These are phyloP conservation scores for Arthrobotrys conoides DNA, from an alignment of 2,329 filamentous ascomycete species.

Conservation along the genomic window DNA sequence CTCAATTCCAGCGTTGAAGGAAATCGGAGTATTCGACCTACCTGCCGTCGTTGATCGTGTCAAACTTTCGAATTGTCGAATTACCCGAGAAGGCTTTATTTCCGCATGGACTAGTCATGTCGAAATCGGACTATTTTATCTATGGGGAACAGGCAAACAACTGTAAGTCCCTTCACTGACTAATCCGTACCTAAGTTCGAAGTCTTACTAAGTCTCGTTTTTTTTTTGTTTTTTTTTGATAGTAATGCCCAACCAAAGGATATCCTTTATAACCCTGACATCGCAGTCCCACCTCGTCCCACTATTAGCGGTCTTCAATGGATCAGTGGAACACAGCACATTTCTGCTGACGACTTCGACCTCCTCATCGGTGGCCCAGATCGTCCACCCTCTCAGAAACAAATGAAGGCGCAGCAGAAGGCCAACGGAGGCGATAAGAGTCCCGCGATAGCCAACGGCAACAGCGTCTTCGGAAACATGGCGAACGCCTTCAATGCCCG, in stretches of 20 bases:
- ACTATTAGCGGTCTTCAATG: constrained; percentile 97
- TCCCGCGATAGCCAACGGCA: constrained; percentile 69
- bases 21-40: constrained; percentile 73
- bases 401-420: constrained; percentile 71
- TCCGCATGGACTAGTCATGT: constrained; percentile 90
- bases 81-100: constrained; percentile 75
- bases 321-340: constrained; percentile 93
- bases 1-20: constrained; percentile 88
- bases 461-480: constrained; percentile 79
- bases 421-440: constrained; percentile 69
- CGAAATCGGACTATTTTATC: constrained; percentile 84
- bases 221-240: background rate
- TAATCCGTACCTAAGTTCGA: background rate
- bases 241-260: constrained; percentile 70
- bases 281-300: constrained; percentile 81
- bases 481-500: constrained; percentile 88
- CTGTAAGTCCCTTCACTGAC: constrained; percentile 69
- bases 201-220: background rate
- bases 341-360: constrained; percentile 89
- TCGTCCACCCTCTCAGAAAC: constrained; percentile 87
- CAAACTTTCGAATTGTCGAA: constrained; percentile 50
- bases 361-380: constrained; percentile 85
- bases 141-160: constrained; percentile 82
- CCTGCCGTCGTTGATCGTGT: constrained; percentile 20
- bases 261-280: constrained; percentile 81